Conservation (phyloP, 2,329 filamentous ascomycete genomes). For the Fusarium fracticaudum region DNA sequence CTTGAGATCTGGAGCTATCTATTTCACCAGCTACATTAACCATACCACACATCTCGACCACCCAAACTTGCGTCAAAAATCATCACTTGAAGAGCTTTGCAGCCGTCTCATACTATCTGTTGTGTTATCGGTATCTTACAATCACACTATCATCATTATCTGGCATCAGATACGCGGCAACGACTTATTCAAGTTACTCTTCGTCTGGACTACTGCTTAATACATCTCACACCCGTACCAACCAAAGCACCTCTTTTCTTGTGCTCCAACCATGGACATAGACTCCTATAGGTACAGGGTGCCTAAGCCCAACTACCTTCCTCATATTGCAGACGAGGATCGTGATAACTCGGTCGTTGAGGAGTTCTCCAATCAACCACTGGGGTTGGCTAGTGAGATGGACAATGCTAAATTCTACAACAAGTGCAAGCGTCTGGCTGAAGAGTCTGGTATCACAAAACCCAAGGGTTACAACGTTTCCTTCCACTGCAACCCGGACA, state of each 20-base stretch:
- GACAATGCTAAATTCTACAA: conserved; percentile 66
- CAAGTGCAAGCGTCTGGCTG: conserved; percentile 66
- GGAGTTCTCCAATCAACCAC: conserved; percentile 58
- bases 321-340: conserved; percentile 63
- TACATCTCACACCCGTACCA: background rate
- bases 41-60: background rate
- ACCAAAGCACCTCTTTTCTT: background rate
- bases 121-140: background rate
- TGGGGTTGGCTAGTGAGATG: conserved; percentile 61
- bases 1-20: conserved; percentile 18
- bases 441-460: conserved; percentile 75
- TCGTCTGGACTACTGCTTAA: background rate
- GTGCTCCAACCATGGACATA: conserved; percentile 47
- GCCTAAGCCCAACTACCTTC: conserved; percentile 69
- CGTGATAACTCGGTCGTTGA: conserved; percentile 62
- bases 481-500: conserved; percentile 93
- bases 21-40: conserved; percentile 34
- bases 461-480: conserved; percentile 92
- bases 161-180: background rate
- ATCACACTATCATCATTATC: background rate
- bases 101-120: background rate
- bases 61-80: background rate
- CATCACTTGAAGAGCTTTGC: background rate
- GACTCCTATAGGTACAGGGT: conserved; percentile 63
- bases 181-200: conserved; percentile 18